Conservation (phyloP, 371 early-diverging fungal genomes). For the Capniomyces stellatus region DNA sequence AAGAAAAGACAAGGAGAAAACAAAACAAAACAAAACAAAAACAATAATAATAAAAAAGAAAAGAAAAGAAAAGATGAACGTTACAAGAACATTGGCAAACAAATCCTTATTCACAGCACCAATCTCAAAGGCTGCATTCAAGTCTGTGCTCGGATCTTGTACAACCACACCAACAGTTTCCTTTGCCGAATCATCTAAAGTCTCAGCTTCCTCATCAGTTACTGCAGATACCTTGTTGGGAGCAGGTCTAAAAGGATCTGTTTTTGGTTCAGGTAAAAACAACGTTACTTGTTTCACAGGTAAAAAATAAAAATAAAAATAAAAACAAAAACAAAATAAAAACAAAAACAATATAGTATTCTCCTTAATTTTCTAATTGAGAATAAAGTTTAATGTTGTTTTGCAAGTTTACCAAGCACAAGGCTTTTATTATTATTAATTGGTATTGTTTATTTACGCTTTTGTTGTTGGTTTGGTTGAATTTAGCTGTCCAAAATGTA, state of each 20-base stretch:
- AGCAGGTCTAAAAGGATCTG: not conserved
- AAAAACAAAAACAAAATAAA: not conserved
- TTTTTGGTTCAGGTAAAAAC: not conserved
- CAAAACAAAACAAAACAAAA: too few species aligned
- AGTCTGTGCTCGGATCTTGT: not conserved
- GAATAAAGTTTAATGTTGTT: too few species aligned
- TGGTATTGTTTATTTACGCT: not conserved
- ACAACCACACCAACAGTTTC: not conserved
- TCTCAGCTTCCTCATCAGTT: not conserved
- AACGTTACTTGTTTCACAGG: not conserved
- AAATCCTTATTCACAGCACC: slow-evolving; percentile 5
- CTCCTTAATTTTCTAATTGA: not conserved
- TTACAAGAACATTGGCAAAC: slow-evolving; percentile 1
- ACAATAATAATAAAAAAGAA: too few species aligned
- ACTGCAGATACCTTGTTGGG: not conserved
- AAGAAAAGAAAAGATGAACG: not conserved
- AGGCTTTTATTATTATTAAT: not conserved
- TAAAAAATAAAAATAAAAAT: not conserved
- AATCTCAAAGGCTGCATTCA: slow-evolving; percentile 2
- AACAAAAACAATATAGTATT: not conserved
- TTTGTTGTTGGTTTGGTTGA: not conserved
- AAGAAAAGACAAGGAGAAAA: too few species aligned
- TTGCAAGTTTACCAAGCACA: not conserved
- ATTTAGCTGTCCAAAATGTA: not conserved
- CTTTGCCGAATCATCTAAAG: not conserved